Evolutionary conservation across 208 protist species (phyloP), one percentile per base, ranked within the genome.

Genomic region (Leptomonas seymouri): DNA sequence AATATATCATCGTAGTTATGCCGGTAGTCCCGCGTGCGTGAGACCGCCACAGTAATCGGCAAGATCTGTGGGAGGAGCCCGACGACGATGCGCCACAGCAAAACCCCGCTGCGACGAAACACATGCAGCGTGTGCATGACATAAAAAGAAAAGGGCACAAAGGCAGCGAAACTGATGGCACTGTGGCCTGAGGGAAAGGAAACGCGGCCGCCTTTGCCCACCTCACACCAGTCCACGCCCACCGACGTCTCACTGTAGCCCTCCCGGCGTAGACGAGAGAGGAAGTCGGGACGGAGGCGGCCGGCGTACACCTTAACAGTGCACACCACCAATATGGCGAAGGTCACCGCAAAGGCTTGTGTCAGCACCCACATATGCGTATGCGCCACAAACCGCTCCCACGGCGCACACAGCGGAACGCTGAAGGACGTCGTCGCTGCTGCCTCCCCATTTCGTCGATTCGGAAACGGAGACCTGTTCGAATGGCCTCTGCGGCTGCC

Each of bases 121-220:
- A 73, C 76, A 8, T 67, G 74, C 14, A 81, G 69, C 25, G 41
- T 93, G 74, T 6, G 84, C 31, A 97, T 68, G 6, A 92, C 76
- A 11, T 97, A 93, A 46, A 94, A 80, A 18, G 80, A 81, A 41
- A 93, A 71, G 11, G 87, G 71, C 23, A 80, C 73, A 56, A 84
- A 86, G 42, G 86, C 77, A 8, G 88, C 61, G 64, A 98, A 98
- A 36, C 76, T 78, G n/a, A 89, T 81, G 25, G 83, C 85, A 34
- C 82, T 89, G 78, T 98, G 96, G 4, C 96, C 96, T 1, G 83
- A 93, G 9, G 96, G 96, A 48, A 98, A 98, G 2, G 88, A 96
- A 0, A 92, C 69, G 25, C 89, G 89, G 5, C 84, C 85, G 7
- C 83, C 81, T 20, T 72, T 68, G 30, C 81, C 78, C 16, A 77